A percentile compares a stretch with the other conserved stretches of the same genome.
These are phyloP conservation scores for Ceratopteris richardii DNA, from an alignment of 75 land plant species.

Conservation along the genomic window DNA sequence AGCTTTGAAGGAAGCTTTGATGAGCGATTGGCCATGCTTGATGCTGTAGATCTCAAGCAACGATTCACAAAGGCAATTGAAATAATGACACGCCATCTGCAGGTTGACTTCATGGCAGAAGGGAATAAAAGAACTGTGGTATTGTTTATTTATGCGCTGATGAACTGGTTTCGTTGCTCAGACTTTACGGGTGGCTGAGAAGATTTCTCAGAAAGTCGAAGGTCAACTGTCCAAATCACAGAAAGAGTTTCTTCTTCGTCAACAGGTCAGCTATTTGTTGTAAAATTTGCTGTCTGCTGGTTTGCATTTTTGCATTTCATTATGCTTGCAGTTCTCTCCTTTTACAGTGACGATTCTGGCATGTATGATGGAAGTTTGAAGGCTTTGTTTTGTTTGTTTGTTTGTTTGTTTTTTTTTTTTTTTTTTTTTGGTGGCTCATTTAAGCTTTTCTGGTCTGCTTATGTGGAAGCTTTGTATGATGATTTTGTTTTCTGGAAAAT, in stretches of 20 bases:
- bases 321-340: no score
- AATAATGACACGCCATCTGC: constrained; percentile 86
- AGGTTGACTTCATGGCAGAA: constrained; percentile 33
- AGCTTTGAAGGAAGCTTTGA: constrained; percentile 95
- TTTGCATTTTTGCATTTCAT: neutral
- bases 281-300: neutral
- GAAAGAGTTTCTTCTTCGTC: constrained; percentile 87
- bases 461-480: no score
- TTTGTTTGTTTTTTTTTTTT: no score
- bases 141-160: constrained; percentile 2
- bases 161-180: constrained; percentile 11
- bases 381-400: no score
- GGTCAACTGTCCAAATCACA: constrained; percentile 95
- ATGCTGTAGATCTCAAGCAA: constrained; percentile 82
- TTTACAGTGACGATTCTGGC: no score
- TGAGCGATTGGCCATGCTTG: constrained; percentile 84
- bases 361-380: neutral
- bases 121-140: neutral
- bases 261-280: constrained; percentile 52
- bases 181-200: constrained; percentile 93
- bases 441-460: no score
- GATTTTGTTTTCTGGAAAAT: no score
- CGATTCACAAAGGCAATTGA: constrained; percentile 82
- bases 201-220: constrained; percentile 86
- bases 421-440: no score